phyloP scores from a whole-genome alignment of 1,284 basidiomycete genomes.

The Cryptococcus amylolentus region DNA sequence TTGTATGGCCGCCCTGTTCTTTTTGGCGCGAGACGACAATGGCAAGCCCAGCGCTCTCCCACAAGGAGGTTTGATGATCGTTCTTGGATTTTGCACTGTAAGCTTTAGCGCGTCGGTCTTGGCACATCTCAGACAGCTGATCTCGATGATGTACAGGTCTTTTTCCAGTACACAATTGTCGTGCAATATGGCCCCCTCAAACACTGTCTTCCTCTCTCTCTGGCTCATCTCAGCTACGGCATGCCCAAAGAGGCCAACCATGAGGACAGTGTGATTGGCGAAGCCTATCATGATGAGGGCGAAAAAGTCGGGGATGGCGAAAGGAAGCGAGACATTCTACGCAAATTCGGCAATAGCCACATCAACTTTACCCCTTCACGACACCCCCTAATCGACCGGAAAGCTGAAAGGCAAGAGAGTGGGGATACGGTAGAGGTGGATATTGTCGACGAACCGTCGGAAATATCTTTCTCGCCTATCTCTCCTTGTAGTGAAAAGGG shows the following conservation, averaged over 20 bases:
- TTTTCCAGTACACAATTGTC: conserved; percentile 65
- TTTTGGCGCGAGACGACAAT: conserved; percentile 64
- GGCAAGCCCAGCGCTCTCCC: conserved; percentile 59
- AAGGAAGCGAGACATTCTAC: no score
- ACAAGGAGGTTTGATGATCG: conserved; percentile 74
- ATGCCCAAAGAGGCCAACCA: conserved; percentile 37
- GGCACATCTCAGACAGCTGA: background rate
- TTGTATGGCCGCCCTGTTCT: conserved; percentile 80
- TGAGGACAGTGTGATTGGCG: conserved; percentile 26
- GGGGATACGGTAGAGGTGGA: background rate
- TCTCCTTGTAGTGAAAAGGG: background rate
- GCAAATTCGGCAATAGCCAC: background rate
- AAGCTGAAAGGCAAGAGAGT: background rate
- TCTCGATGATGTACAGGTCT: conserved; percentile 51
- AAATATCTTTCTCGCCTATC: background rate
- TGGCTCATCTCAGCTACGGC: conserved; percentile 67
- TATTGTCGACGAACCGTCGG: background rate
- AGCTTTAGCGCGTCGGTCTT: conserved; percentile 27
- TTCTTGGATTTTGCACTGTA: conserved; percentile 74
- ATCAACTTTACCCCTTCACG: no score
- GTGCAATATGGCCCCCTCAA: conserved; percentile 59
- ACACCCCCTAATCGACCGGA: background rate
- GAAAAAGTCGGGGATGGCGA: background rate
- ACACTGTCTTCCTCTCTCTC: conserved; percentile 65
- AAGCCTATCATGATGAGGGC: conserved; percentile 5